Evolutionary conservation across 192 early-diverging fungal genomes (phyloP).

Genomic region (Coemansia aciculifera): DNA sequence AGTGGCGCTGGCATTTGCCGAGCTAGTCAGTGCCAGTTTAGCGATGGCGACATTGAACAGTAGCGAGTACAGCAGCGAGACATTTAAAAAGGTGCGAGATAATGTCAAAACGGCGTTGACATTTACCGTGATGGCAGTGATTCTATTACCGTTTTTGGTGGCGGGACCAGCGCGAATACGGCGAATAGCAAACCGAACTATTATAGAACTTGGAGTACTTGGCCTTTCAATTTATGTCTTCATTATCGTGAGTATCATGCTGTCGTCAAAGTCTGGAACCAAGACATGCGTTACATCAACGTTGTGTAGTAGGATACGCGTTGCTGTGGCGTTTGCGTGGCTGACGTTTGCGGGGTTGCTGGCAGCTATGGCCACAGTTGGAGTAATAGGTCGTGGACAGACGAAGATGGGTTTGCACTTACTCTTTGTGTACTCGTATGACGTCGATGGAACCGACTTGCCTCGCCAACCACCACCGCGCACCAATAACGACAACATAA

Average conservation of each 20-base stretch:
- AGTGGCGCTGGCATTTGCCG: not conserved
- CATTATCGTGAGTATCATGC: slow-evolving; percentile 26
- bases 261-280: slow-evolving; percentile 25
- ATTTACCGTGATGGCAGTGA: slow-evolving; percentile 11
- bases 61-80: not conserved
- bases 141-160: slow-evolving; percentile 19
- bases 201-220: slow-evolving; percentile 23
- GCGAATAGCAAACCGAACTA: slow-evolving; percentile 37
- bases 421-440: slow-evolving; percentile 36
- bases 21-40: slow-evolving; percentile 18
- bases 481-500: too few relatives aligned
- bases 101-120: too few relatives aligned
- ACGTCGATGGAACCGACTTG: slow-evolving; percentile 22
- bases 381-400: slow-evolving; percentile 33
- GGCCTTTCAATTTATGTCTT: slow-evolving; percentile 19
- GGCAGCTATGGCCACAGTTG: slow-evolving; percentile 9
- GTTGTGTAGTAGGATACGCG: slow-evolving; percentile 22
- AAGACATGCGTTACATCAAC: slow-evolving; percentile 10
- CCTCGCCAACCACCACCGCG: not conserved
- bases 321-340: slow-evolving; percentile 34
- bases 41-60: slow-evolving; percentile 21
- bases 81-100: too few relatives aligned
- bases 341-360: slow-evolving; percentile 17
- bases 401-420: slow-evolving; percentile 20
- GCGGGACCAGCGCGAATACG: slow-evolving; percentile 20